Base-by-base conservation (phyloP, 305 asterid genomes). In the Andrographis paniculata region DNA sequence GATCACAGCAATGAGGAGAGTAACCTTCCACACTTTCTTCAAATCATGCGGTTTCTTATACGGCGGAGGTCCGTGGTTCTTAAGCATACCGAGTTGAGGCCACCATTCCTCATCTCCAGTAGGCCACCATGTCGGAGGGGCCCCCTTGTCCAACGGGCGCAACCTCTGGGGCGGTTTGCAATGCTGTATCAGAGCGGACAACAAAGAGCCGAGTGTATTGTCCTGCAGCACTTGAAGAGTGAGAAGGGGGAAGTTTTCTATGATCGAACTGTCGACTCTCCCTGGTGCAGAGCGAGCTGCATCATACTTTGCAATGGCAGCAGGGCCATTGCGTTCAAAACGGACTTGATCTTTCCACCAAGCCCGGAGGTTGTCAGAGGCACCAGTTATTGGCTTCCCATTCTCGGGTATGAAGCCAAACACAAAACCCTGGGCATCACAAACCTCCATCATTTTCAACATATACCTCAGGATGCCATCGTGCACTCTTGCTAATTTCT, bases 271-370 rank as follows among this genome's bases (percentile, higher is more conserved):
- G 9, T 27, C 33, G 10, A 27, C 33, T 27, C 33, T 27, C 33
- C 33, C 33, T 5, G 33, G 33, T n/a, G n/a, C n/a, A n/a, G n/a
- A n/a, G n/a, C n/a, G n/a, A n/a, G n/a, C n/a, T n/a, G n/a, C n/a
- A n/a, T n/a, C n/a, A n/a, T 77, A 80, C 42, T 82, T 76, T 0
- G 80, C 60, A 1, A 82, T 75, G 0, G 94, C 94, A 0, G 93
- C 93, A 0, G 96, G 96, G 0, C 87, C 96, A 1, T 80, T 82
- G 0, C 92, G 84, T 19, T 86, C 94, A 14, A 86, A 87, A 15
- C 93, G 47, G 18, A 82, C 94, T 54, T 71, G 79, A 14, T 87
- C 96, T 72, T 82, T 87, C 96, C 96, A 87, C 96, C 96, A 87
- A 64, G 75, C 89, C 40, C 93, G 59, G 27, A 87, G 77, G 59